Conservation (phyloP, 768 basidiomycete genomes). For the Scleroderma citrinum region DNA sequence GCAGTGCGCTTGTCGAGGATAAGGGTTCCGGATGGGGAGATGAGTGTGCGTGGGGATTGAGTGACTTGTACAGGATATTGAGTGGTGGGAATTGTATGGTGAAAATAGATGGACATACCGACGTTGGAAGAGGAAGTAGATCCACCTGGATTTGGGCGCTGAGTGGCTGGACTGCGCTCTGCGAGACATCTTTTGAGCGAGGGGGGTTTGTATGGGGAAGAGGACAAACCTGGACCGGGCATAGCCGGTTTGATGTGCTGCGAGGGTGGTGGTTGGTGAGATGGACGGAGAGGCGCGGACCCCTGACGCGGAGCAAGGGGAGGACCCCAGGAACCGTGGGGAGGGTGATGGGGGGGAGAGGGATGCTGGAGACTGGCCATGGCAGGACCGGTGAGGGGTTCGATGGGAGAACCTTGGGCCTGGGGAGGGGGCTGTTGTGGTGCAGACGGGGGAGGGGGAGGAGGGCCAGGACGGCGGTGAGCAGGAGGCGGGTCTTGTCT, state of each 20-base stretch:
- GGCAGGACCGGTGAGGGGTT: conserved; percentile 19
- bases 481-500: conserved; percentile 15
- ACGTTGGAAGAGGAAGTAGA: conserved; percentile 22
- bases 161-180: conserved; percentile 27
- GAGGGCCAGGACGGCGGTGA: conserved; percentile 26
- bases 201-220: neutral
- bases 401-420: conserved; percentile 14
- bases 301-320: conserved; percentile 21
- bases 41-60: conserved; percentile 23
- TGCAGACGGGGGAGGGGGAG: conserved; percentile 29
- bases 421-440: conserved; percentile 10
- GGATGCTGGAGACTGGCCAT: conserved; percentile 31
- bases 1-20: conserved; percentile 27
- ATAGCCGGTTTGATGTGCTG: conserved; percentile 29
- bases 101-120: conserved; percentile 11
- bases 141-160: conserved; percentile 20
- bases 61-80: conserved; percentile 17
- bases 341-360: conserved; percentile 22
- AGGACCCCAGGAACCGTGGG: conserved; percentile 29
- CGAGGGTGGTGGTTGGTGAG: conserved; percentile 23
- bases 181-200: conserved; percentile 1
- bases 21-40: conserved; percentile 20
- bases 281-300: conserved; percentile 24
- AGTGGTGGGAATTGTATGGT: neutral
- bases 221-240: conserved; percentile 24